Evolutionary conservation across 2,329 filamentous ascomycete species (phyloP).

Genomic region (Davidsoniella virescens): DNA sequence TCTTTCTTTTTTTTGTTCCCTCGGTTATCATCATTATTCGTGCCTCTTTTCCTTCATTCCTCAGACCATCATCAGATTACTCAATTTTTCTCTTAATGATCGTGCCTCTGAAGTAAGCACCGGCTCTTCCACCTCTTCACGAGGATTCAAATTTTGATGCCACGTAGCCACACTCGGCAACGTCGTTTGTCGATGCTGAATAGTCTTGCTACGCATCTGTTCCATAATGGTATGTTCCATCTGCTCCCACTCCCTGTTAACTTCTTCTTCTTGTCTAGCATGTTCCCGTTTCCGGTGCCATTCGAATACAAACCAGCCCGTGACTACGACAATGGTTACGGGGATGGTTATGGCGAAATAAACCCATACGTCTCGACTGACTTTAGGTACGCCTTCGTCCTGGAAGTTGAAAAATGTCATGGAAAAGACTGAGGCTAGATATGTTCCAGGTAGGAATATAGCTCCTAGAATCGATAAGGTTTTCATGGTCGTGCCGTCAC

Average conservation of each 20-base stretch:
- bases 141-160: conserved; percentile 29
- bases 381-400: conserved; percentile 27
- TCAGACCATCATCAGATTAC: background rate
- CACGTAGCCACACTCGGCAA: conserved; percentile 41
- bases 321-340: conserved; percentile 37
- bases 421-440: conserved; percentile 45
- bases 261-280: conserved; percentile 31
- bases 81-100: background rate
- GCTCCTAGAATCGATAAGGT: conserved; percentile 47
- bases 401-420: conserved; percentile 53
- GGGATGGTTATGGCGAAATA: conserved; percentile 47
- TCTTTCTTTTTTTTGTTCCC: no score
- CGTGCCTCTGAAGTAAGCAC: conserved; percentile 28
- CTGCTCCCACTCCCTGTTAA: conserved; percentile 37
- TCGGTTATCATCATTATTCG: background rate
- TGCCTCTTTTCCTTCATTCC: background rate
- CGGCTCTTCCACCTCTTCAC: background rate
- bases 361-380: conserved; percentile 38
- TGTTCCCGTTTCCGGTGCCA: conserved; percentile 32
- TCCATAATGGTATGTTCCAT: conserved; percentile 43
- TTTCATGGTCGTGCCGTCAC: conserved; percentile 49
- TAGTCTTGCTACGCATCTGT: conserved; percentile 37
- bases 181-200: conserved; percentile 31
- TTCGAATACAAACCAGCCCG: conserved; percentile 39
- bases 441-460: conserved; percentile 46